Percentiles rank a stretch among this genome's conserved stretches.
These are phyloP conservation scores for Cairneyella variabilis DNA, from an alignment of 495 filamentous ascomycete genomes.

Conservation along the genomic window DNA sequence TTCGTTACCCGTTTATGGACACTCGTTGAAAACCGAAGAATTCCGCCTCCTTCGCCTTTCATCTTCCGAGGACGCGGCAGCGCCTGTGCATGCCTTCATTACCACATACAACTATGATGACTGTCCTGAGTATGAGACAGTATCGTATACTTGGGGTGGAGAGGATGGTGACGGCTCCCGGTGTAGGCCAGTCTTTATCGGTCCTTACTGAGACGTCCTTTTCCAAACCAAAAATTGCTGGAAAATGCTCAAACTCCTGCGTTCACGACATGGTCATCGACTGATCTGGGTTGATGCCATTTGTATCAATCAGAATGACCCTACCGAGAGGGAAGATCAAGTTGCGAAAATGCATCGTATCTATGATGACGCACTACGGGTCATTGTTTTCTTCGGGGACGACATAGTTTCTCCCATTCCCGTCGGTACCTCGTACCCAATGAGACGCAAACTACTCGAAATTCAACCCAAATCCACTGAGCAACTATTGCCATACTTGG, in stretches of 20 bases:
- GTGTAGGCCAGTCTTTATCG: constrained; percentile 25
- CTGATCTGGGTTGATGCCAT: constrained; percentile 24
- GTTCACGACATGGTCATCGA: constrained; percentile 17
- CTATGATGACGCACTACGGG: constrained; percentile 16
- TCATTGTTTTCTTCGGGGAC: constrained; percentile 27
- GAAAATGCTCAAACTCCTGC: constrained; percentile 25
- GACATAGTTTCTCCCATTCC: constrained; percentile 11
- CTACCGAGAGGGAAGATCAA: constrained; percentile 19
- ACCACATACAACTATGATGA: constrained; percentile 21
- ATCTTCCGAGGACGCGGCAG: neutral
- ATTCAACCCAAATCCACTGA: neutral
- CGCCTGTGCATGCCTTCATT: constrained; percentile 23
- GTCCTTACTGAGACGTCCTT: constrained; percentile 27
- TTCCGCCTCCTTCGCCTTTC: neutral
- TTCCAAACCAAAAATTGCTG: constrained; percentile 31
- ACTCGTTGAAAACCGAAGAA: neutral
- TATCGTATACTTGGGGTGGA: constrained; percentile 30
- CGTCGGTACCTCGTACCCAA: neutral
- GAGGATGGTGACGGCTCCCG: constrained; percentile 24
- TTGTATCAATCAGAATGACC: constrained; percentile 29
- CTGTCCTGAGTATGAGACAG: constrained; percentile 30
- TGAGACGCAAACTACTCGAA: neutral
- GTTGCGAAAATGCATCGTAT: constrained; percentile 27
- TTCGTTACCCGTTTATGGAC: neutral
- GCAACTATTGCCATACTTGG: neutral